Percentiles rank a stretch among this genome's conserved stretches.
phyloP scores from a whole-genome alignment of 129 eudicot species.

The Helianthus tuberosus region DNA sequence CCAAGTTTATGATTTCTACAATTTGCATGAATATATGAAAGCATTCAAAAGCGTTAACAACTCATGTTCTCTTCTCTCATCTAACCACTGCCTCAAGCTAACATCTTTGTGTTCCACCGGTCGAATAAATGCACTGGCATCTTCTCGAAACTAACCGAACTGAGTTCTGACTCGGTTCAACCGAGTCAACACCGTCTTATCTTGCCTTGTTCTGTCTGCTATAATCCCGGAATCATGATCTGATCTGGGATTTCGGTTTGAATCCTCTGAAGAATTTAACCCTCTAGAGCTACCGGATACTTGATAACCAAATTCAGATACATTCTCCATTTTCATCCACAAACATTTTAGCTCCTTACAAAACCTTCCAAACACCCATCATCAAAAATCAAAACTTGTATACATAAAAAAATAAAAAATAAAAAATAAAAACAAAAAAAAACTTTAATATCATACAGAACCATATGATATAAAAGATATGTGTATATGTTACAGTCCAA shows the following conservation, averaged over 20 bases:
- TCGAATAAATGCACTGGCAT: conserved; percentile 40
- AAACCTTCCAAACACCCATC: no score
- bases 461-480: no score
- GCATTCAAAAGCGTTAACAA: conserved; percentile 62
- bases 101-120: conserved; percentile 47
- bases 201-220: conserved; percentile 40
- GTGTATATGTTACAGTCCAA: no score
- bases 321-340: no score
- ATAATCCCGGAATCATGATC: conserved; percentile 46
- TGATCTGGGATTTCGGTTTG: conserved; percentile 56
- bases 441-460: no score
- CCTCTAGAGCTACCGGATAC: no score
- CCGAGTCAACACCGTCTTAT: conserved; percentile 26
- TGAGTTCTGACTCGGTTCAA: no score
- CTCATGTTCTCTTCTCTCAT: conserved; percentile 57
- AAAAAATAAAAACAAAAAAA: no score
- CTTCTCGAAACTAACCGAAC: conserved; percentile 39
- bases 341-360: no score
- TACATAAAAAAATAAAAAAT: no score
- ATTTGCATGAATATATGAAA: conserved; percentile 77
- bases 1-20: conserved; percentile 67
- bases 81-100: conserved; percentile 88
- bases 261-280: conserved; percentile 50
- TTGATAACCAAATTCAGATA: no score
- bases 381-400: no score